Evolutionary conservation across 169 alveolate genomes (phyloP).

Genomic region (Plasmodium cynomolgi): DNA sequence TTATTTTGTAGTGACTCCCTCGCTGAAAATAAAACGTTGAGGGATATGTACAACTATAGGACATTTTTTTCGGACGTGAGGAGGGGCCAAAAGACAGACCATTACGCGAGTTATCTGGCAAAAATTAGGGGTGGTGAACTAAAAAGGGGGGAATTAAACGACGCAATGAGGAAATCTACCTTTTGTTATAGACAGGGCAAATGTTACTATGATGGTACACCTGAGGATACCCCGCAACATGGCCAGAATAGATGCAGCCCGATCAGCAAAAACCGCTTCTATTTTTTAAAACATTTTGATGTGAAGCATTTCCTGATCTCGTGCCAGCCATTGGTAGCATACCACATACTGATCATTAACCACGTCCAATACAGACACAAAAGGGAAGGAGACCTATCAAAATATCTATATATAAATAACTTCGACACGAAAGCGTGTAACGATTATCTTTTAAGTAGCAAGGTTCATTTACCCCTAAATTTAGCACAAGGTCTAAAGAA

Average conservation of each 20-base stretch:
- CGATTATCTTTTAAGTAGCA: slow-evolving; percentile 23
- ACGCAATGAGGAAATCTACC: neutral
- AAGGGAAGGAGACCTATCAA: neutral
- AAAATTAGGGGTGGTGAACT: neutral
- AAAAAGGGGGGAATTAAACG: neutral
- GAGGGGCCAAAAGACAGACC: neutral
- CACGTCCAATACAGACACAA: neutral
- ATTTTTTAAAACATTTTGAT: slow-evolving; percentile 39
- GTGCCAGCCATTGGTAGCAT: slow-evolving; percentile 59
- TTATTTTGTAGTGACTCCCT: neutral
- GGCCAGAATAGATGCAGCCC: neutral
- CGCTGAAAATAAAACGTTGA: slow-evolving; percentile 10
- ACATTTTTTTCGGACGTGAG: slow-evolving; percentile 20
- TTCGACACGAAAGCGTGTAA: neutral
- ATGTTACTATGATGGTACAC: neutral
- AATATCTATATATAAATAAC: slow-evolving; percentile 28
- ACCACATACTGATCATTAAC: slow-evolving; percentile 42
- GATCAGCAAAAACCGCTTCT: slow-evolving; percentile 17
- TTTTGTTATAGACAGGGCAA: neutral
- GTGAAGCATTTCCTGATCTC: slow-evolving; percentile 23
- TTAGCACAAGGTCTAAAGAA: slow-evolving; percentile 15
- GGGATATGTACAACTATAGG: neutral
- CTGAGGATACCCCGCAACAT: neutral
- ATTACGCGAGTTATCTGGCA: neutral
- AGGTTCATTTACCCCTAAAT: slow-evolving; percentile 27